Evolutionary conservation across 495 filamentous ascomycete species (phyloP).

Genomic region (Penicillium desertorum): DNA sequence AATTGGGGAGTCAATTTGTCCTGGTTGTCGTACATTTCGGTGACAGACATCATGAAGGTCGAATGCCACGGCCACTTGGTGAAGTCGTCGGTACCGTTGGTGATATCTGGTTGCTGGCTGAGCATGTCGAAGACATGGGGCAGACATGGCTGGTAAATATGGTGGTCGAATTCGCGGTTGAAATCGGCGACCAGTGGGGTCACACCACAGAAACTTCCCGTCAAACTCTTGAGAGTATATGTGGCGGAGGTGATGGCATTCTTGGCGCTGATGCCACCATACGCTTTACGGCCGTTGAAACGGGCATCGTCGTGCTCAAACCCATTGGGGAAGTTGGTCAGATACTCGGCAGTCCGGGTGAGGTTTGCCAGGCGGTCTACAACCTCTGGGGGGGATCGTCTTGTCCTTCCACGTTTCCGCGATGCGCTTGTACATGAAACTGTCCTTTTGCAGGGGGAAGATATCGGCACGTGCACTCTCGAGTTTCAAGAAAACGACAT

Average conservation of each 20-base stretch:
- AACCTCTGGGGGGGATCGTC: conserved; percentile 28
- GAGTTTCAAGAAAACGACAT: conserved; percentile 48
- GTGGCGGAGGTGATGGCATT: conserved; percentile 46
- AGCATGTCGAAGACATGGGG: conserved; percentile 45
- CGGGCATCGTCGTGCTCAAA: conserved; percentile 31
- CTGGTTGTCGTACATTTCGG: conserved; percentile 49
- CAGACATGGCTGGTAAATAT: conserved; percentile 53
- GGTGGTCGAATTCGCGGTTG: conserved; percentile 46
- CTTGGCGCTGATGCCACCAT: conserved; percentile 46
- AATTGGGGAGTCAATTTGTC: conserved; percentile 39
- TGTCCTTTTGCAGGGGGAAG: conserved; percentile 48
- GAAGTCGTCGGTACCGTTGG: conserved; percentile 29
- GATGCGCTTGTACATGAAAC: conserved; percentile 42
- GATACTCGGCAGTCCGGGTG: conserved; percentile 41
- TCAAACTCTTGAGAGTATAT: conserved; percentile 49
- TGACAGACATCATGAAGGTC: conserved; percentile 51
- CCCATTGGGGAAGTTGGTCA: conserved; percentile 44
- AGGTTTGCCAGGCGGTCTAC: conserved; percentile 38
- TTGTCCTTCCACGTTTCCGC: conserved; percentile 33
- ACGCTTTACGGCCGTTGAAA: conserved; percentile 24
- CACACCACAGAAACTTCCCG: conserved; percentile 49
- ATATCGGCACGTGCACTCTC: conserved; percentile 52
- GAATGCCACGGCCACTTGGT: conserved; percentile 45
- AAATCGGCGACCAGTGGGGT: conserved; percentile 51
- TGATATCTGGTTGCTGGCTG: conserved; percentile 32